These are phyloP conservation scores for Saccharomyces mikatae DNA, from an alignment of 805 yeast genomes.

Conservation along the genomic window DNA sequence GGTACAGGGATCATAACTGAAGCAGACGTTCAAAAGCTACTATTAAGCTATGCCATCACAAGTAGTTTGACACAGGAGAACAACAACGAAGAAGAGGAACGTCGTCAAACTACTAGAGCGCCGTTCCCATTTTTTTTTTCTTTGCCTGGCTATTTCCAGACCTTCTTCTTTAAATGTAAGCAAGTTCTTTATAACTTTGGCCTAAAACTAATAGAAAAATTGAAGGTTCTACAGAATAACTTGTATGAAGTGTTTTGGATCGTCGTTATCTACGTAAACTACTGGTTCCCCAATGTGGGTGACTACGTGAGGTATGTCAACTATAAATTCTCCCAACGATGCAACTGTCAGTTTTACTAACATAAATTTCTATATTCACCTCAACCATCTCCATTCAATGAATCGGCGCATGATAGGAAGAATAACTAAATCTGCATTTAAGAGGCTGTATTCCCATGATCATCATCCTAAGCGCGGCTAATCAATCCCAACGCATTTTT, in stretches of 20 bases:
- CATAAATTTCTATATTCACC: neutral
- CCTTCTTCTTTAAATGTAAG: neutral
- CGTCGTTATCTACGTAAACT: slow-evolving; percentile 14
- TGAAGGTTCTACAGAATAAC: slow-evolving; percentile 14
- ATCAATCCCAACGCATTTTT: neutral
- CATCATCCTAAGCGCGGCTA: neutral
- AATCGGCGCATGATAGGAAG: neutral
- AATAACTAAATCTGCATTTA: neutral
- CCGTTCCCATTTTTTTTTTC: neutral
- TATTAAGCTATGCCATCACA: neutral
- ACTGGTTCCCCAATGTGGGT: slow-evolving; percentile 18
- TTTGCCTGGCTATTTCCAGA: neutral
- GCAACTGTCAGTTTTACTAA: neutral
- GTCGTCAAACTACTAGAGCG: neutral
- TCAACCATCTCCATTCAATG: neutral
- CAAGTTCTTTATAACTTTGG: slow-evolving; percentile 1
- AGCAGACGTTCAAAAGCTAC: neutral
- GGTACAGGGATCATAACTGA: neutral
- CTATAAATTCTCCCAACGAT: neutral
- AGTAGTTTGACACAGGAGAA: neutral
- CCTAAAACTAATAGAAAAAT: slow-evolving; percentile 2
- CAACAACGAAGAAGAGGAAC: neutral
- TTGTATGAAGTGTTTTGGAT: slow-evolving; percentile 20
- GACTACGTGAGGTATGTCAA: slow-evolving; percentile 18
- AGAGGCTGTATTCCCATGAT: neutral